Conservation (phyloP, 2,329 filamentous ascomycete species). For the Venturia aucupariae region DNA sequence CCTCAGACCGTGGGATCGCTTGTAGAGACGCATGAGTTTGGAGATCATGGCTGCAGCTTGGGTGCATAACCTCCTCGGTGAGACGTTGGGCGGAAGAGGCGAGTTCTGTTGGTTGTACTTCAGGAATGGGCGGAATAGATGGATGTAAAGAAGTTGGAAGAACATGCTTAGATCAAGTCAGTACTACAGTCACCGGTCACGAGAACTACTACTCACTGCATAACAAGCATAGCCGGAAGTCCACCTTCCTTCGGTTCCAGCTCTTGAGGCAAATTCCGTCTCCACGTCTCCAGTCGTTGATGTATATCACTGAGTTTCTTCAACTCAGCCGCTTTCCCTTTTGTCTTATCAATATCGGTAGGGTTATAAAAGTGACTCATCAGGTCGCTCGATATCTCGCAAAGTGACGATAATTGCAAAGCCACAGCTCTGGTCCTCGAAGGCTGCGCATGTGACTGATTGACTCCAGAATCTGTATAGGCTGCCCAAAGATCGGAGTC, state of each 20-base stretch:
- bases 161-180: conserved; percentile 63
- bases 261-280: conserved; percentile 71
- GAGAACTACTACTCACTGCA: conserved; percentile 62
- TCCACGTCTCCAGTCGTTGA: conserved; percentile 82
- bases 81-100: conserved; percentile 77
- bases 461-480: conserved; percentile 75
- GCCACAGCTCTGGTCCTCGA: conserved; percentile 74
- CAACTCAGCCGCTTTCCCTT: conserved; percentile 72
- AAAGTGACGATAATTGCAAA: conserved; percentile 71
- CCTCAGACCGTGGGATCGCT: conserved; percentile 78
- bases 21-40: conserved; percentile 89
- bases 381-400: conserved; percentile 88
- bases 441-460: conserved; percentile 64
- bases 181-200: neutral
- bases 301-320: conserved; percentile 92
- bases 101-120: conserved; percentile 78
- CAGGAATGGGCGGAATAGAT: conserved; percentile 89
- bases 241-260: conserved; percentile 85
- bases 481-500: conserved; percentile 81
- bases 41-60: conserved; percentile 84
- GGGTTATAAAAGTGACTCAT: conserved; percentile 89
- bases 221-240: conserved; percentile 68
- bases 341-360: conserved; percentile 47
- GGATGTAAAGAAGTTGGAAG: conserved; percentile 89
- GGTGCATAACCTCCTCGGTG: conserved; percentile 81